Evolutionary conservation across 2,329 filamentous ascomycete species (phyloP), one percentile per base, ranked within the genome.

Genomic region (Exophiala calicioides): DNA sequence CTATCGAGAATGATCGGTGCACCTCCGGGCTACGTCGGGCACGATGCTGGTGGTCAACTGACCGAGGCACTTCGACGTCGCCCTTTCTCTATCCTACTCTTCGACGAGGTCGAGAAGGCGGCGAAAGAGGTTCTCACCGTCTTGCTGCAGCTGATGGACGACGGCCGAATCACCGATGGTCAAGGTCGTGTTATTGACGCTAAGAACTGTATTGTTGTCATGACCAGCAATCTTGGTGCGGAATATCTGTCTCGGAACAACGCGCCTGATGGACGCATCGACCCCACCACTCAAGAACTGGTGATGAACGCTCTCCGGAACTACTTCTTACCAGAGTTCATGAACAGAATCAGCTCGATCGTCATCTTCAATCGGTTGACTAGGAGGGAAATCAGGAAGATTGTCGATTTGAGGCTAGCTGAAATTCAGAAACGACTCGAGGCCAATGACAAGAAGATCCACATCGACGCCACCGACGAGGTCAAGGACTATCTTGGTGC

Each of bases 311-410:
- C 90, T 3, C 79, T 98, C 27, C 86, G 91, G 62, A 89, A 89
- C 75, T 97, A 95, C 75, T 98, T 98, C 82, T 77, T 98, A 2
- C 93, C 93, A 23, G 93, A 98, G 64, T 98, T 98, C 78, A 82
- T 98, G 57, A 98, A 98, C 78, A 88, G 93, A 66, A 97, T 98
- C 76, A 91, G 82, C 71, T 93, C 86, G 52, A 88, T 85, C 44
- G 90, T 98, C 71, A 96, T 98, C 72, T 98, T 98, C 81, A 98
- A 98, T 77, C 87, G 93, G 36, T 85, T 98, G 45, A 91, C 88
- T 3, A 86, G 84, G 65, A 76, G 71, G 47, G 93, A 98, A 71
- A 98, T 98, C 62, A 85, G 93, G 63, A 89, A 82, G 73, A 97
- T 98, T 64, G 93, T 98, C 52, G 93, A 98, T 64, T 77, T 98